Conservation (phyloP, 768 basidiomycete species). For the Myochromella boudieri region DNA sequence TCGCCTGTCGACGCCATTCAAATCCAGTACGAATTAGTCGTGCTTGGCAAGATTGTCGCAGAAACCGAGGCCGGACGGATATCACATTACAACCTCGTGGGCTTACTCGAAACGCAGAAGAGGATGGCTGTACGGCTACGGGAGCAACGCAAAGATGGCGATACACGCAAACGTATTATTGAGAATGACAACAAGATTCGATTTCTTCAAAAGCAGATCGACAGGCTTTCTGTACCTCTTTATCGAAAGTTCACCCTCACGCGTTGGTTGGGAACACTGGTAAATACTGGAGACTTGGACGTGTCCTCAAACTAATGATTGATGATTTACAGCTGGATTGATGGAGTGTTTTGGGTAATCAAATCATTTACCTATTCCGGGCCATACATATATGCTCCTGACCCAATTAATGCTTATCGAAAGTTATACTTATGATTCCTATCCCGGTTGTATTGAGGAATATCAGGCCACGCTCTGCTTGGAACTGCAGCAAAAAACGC, state of each 20-base stretch:
- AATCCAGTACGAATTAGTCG: conserved; percentile 21
- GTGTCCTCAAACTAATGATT: no score
- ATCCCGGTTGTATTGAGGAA: no score
- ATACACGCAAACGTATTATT: not conserved
- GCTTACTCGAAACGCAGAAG: not conserved
- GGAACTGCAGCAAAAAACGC: no score
- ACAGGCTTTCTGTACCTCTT: not conserved
- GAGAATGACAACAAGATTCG: not conserved
- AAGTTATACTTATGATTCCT: no score
- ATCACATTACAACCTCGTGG: not conserved
- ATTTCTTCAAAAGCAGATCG: not conserved
- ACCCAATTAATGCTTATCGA: no score
- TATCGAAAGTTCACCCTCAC: not conserved
- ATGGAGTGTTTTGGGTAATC: no score
- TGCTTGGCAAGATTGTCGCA: conserved; percentile 13
- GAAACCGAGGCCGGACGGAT: conserved; percentile 17
- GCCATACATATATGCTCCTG: no score
- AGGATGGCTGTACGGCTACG: not conserved
- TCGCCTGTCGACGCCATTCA: conserved; percentile 4
- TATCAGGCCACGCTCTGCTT: no score
- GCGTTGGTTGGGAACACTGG: no score
- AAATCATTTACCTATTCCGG: no score
- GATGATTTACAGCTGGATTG: no score
- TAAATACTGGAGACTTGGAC: no score
- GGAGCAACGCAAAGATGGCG: not conserved